Percentiles rank a stretch among this genome's conserved stretches.
phyloP scores from a whole-genome alignment of 2,329 filamentous ascomycete species.

The Akanthomyces uredinophilus region DNA sequence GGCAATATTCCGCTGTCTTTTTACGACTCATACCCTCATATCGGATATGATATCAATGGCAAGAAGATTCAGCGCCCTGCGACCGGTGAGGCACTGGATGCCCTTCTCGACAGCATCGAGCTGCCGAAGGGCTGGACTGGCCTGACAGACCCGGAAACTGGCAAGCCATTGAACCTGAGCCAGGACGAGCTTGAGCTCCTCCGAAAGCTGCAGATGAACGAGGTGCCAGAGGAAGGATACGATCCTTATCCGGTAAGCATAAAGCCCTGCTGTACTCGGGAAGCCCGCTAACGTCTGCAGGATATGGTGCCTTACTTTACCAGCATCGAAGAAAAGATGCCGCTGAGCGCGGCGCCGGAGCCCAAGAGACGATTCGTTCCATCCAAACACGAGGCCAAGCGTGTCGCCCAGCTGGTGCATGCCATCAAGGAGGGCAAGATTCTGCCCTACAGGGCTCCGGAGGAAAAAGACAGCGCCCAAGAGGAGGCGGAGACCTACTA shows the following conservation, averaged over 20 bases:
- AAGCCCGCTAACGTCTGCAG: slow-evolving; percentile 29
- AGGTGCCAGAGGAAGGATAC: slow-evolving; percentile 81
- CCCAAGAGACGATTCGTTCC: slow-evolving; percentile 94
- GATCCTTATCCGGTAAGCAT: slow-evolving; percentile 76
- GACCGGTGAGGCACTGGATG: slow-evolving; percentile 87
- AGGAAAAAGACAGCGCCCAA: slow-evolving; percentile 62
- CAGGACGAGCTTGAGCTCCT: slow-evolving; percentile 85
- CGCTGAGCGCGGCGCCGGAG: slow-evolving; percentile 87
- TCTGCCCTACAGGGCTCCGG: slow-evolving; percentile 76
- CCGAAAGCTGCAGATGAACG: slow-evolving; percentile 81
- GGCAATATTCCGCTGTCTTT: slow-evolving; percentile 90
- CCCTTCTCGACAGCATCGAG: slow-evolving; percentile 91
- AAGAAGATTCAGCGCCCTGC: slow-evolving; percentile 97
- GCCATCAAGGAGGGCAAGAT: slow-evolving; percentile 94
- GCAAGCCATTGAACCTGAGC: slow-evolving; percentile 83
- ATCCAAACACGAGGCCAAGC: slow-evolving; percentile 94
- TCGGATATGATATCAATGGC: slow-evolving; percentile 98
- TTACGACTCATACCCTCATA: slow-evolving; percentile 96
- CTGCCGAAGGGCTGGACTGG: slow-evolving; percentile 97
- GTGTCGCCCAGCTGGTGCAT: slow-evolving; percentile 93
- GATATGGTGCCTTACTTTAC: slow-evolving; percentile 94
- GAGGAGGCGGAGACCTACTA: slow-evolving; percentile 70
- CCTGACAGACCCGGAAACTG: slow-evolving; percentile 87
- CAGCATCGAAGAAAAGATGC: slow-evolving; percentile 86
- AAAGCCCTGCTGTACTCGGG: not conserved